Evolutionary conservation across 257 asterid genomes (phyloP).

Genomic region (Lycium barbarum): DNA sequence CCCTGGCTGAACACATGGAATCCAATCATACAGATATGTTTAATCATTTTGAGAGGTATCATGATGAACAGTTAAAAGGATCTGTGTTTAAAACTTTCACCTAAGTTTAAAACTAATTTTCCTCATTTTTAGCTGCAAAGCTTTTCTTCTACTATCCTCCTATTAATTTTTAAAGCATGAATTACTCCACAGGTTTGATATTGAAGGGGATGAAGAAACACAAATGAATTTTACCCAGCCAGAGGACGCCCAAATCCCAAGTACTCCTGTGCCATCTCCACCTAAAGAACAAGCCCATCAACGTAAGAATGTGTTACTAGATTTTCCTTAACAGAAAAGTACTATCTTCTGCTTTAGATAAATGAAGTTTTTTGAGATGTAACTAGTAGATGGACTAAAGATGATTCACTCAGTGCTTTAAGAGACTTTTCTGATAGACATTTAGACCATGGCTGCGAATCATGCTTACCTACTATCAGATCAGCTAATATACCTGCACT

Average conservation of each 20-base stretch:
- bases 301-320: constrained; percentile 43
- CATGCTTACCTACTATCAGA: not conserved
- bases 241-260: constrained; percentile 63
- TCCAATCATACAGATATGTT: constrained; percentile 48
- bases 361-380: not conserved
- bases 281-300: constrained; percentile 57
- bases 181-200: constrained; percentile 71
- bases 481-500: constrained; percentile 1
- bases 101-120: not conserved
- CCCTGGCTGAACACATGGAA: constrained; percentile 63
- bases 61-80: constrained; percentile 4
- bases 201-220: constrained; percentile 73
- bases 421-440: not conserved
- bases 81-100: not conserved
- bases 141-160: constrained; percentile 1
- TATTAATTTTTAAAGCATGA: constrained; percentile 31
- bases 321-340: not conserved
- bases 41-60: constrained; percentile 83
- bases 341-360: constrained; percentile 3
- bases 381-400: not conserved
- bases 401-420: constrained; percentile 8
- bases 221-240: constrained; percentile 59
- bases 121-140: not conserved
- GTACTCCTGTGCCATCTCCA: constrained; percentile 68
- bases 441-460: not conserved